Percentiles rank a stretch among this genome's conserved stretches.
Conservation (phyloP, 495 filamentous ascomycete species). For the Cryomyces minteri region DNA sequence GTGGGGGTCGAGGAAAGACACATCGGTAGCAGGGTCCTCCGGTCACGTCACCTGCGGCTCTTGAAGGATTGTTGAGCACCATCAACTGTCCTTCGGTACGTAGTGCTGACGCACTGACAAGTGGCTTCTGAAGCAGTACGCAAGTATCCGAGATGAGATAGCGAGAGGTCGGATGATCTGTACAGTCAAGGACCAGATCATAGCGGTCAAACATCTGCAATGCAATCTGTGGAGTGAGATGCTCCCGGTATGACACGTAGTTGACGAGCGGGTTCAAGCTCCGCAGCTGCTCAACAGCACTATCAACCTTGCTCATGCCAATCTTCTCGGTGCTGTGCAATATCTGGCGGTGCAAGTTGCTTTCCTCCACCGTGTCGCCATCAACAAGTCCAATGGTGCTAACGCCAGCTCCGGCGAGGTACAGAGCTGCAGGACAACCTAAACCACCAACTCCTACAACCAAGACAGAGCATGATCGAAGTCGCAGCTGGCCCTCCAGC, state of each 20-base stretch:
- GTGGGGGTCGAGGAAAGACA: conserved; percentile 75
- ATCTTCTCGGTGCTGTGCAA: conserved; percentile 52
- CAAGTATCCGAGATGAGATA: conserved; percentile 87
- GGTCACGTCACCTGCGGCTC: conserved; percentile 25
- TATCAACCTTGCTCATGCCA: conserved; percentile 67
- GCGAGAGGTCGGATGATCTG: conserved; percentile 75
- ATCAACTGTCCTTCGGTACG: conserved; percentile 80
- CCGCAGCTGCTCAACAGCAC: conserved; percentile 44
- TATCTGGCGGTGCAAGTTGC: conserved; percentile 89
- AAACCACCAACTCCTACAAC: conserved; percentile 87
- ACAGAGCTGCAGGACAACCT: conserved; percentile 79
- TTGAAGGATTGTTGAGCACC: conserved; percentile 52
- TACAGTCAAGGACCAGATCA: conserved; percentile 84
- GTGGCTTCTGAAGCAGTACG: conserved; percentile 55
- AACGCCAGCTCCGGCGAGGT: conserved; percentile 74
- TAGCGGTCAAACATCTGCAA: conserved; percentile 43
- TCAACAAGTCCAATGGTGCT: conserved; percentile 74
- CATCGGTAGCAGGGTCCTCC: conserved; percentile 84
- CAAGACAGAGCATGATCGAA: conserved; percentile 52
- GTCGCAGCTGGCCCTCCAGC: conserved; percentile 63
- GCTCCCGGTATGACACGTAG: conserved; percentile 39
- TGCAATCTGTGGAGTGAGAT: conserved; percentile 46
- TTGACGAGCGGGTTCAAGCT: conserved; percentile 47
- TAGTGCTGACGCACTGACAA: conserved; percentile 78
- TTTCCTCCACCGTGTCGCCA: conserved; percentile 70